Evolutionary conservation across 2,329 filamentous ascomycete genomes (phyloP), one percentile per base, ranked within the genome.

Genomic region (Tolypocladium pustulatum): DNA sequence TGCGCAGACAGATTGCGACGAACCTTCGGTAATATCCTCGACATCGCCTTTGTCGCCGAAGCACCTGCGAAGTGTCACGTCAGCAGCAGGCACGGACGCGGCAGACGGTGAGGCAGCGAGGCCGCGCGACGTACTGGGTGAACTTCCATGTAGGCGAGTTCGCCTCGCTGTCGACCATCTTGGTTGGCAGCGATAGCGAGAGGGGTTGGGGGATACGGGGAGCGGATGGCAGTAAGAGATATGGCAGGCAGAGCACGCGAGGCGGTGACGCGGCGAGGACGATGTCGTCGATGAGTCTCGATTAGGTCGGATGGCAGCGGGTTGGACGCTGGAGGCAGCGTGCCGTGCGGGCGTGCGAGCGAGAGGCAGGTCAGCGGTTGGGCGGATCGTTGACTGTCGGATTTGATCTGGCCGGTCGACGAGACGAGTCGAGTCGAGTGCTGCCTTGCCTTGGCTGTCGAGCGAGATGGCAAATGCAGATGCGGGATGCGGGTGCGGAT

Each of bases 41-140:
- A 99, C 93, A 79, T 99, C 94, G 68, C 94, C 94, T 79, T 99
- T 99, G 80, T 99, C 94, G 76, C 94, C 94, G 78, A 99, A 99
- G 81, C 94, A 97, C 81, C 93, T 97, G 70, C 61, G 59, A 49
- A 63, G 59, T 34, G 40, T 37, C 59, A 53, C 34, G 63, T 69
- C 64, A 71, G 63, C 57, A 62, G 58, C 68, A 60, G 65, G 61
- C 55, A 52, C 53, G 56, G 49, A n/a, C 30, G 30, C 49, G 49
- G 15, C 27, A 15, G 20, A 30, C 30, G 27, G 57, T 57, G 37
- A 56, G 36, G 32, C 49, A 54, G 60, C 43, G 55, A 22, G 30
- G 27, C 9, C 4, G 49, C 49, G 49, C 30, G 58, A 82, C 91
- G 77, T 89, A 96, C 92, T 97, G 93, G 76, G 93, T 97, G 80